A percentile compares a stretch with the other conserved stretches of the same genome.
Conservation (phyloP, 2,329 filamentous ascomycete genomes). For the Teratosphaeria gauchensis region DNA sequence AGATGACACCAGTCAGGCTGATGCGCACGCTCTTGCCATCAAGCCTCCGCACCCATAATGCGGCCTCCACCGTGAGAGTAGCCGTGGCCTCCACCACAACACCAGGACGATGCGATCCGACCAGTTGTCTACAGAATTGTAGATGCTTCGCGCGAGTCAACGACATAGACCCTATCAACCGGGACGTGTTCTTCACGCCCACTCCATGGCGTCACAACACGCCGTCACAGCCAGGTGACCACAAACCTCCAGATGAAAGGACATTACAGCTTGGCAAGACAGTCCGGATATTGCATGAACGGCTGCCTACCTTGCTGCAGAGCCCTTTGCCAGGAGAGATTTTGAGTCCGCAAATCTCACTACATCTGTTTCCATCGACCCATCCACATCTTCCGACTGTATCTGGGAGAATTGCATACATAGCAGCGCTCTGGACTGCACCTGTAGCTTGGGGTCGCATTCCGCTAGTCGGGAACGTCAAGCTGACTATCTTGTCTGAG, state of each 20-base stretch:
- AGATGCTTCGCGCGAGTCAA: conserved; percentile 24
- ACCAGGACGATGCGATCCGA: conserved; percentile 9
- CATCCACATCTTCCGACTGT: conserved; percentile 88
- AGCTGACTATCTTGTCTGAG: conserved; percentile 77
- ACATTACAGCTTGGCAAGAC: conserved; percentile 54
- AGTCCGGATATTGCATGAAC: conserved; percentile 51
- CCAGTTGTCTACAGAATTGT: conserved; percentile 14
- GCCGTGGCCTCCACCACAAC: conserved; percentile 3
- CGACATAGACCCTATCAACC: conserved; percentile 18
- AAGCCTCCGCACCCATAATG: conserved; percentile 24
- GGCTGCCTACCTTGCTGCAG: conserved; percentile 51
- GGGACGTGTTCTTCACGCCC: conserved; percentile 37
- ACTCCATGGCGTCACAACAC: conserved; percentile 21
- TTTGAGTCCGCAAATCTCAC: conserved; percentile 51
- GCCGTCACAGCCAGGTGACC: conserved; percentile 10
- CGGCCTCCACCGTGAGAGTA: conserved; percentile 4
- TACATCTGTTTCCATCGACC: conserved; percentile 60
- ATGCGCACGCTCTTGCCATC: conserved; percentile 39
- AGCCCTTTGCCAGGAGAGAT: conserved; percentile 53
- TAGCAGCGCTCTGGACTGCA: conserved; percentile 88
- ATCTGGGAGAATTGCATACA: conserved; percentile 80
- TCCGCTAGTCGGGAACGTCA: conserved; percentile 82
- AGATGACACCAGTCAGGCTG: conserved; percentile 31
- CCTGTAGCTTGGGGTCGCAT: conserved; percentile 93
- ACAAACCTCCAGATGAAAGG: conserved; percentile 47